Base-by-base conservation (phyloP, 176 grass and related monocot species). In the Triticum dicoccoides region DNA sequence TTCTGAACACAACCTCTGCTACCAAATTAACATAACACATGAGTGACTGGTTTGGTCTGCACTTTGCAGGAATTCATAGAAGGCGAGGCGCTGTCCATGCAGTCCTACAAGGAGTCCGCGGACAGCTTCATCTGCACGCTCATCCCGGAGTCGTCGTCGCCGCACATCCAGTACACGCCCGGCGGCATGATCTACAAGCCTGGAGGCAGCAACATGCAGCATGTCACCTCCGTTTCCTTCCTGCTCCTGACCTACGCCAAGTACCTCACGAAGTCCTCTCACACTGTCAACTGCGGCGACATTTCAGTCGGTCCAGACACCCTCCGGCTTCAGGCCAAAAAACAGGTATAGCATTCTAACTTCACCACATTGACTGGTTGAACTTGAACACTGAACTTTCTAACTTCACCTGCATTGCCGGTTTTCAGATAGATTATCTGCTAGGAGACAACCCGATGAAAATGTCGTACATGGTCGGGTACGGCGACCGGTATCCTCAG, bases 161-260 rank as follows among this genome's bases (percentile, higher is more conserved):
- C 88, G 1, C 96, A 96, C 77, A 92, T 98, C 82, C 77, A 88
- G 5, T 98, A 96, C 90, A 96, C 92, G 5, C 90, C 90, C 12
- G 92, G 92, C 2, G 97, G 97, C 11, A 89, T 98, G 82, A 90
- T 98, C 65, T 98, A 98, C 88, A 98, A 91, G 78, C 90, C 92
- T 27, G 97, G 97, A 69, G 97, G 97, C 78, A 96, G 97, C 80
- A 98, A 98, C 59, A 98, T 92, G 97, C 97, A 98, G 67, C 97
- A 98, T 88, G 97, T 98, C 61, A 98, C 97, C 29, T 86, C 93
- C 69, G 91, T 98, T 65, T 88, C 97, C 4, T 98, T 98, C 78
- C 92, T 98, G 18, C 93, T 98, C 71, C 86, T 98, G 2, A 67
- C 92, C 7, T 98, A 98, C 8, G 97, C 97, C 59, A 96, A 98